These are phyloP conservation scores for Oryza glumipatula DNA, from an alignment of 176 grass and related monocot species.

Conservation along the genomic window DNA sequence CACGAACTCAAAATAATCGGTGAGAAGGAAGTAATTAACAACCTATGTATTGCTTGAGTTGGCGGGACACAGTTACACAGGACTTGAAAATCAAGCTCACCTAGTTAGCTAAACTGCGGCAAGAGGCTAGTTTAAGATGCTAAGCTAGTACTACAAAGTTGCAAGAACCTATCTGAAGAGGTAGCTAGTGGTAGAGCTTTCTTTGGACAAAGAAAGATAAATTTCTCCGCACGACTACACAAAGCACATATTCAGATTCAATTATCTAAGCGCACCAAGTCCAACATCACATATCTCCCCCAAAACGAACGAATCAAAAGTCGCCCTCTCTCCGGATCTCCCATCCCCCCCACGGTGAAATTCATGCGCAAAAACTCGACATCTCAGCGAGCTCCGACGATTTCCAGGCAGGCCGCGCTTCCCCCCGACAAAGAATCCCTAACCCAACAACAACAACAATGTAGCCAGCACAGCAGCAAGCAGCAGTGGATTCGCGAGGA, in stretches of 20 bases:
- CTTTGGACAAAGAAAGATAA: background rate
- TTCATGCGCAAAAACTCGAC: background rate
- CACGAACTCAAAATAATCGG: background rate
- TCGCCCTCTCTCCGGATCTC: background rate
- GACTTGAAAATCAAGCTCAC: background rate
- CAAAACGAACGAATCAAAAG: background rate
- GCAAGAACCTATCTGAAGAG: no score
- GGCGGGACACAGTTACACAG: background rate
- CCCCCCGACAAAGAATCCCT: background rate
- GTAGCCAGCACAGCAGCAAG: no score
- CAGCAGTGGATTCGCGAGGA: background rate
- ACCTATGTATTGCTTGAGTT: background rate
- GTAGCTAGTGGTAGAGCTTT: no score
- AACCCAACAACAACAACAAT: background rate
- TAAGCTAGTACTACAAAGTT: no score
- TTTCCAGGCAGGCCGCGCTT: background rate
- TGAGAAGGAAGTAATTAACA: background rate
- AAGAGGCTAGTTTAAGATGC: no score
- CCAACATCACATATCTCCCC: background rate
- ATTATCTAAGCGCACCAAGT: background rate
- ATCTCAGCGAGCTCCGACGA: background rate
- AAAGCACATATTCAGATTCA: background rate
- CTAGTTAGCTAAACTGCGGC: background rate
- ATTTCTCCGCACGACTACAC: background rate
- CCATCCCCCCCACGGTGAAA: background rate